phyloP scores from a whole-genome alignment of 1,284 basidiomycete genomes.

The Tilletia walkeri region DNA sequence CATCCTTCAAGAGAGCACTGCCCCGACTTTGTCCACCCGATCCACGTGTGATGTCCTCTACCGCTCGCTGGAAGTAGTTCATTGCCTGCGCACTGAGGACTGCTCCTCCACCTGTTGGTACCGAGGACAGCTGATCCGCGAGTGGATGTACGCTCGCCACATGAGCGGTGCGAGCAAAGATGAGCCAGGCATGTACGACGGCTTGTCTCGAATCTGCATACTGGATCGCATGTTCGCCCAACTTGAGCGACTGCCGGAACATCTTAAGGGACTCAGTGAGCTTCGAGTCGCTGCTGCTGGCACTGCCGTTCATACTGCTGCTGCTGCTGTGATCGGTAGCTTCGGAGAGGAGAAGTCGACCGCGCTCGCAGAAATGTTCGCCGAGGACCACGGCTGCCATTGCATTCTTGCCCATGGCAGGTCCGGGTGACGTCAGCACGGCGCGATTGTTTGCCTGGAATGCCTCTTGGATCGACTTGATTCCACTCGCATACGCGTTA shows the following conservation, averaged over 20 bases:
- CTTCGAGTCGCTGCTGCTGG: conserved; percentile 23
- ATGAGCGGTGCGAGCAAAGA: conserved; percentile 49
- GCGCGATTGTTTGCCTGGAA: conserved; percentile 50
- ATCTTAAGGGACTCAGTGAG: conserved; percentile 29
- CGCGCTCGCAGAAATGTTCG: conserved; percentile 25
- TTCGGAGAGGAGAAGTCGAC: conserved; percentile 10
- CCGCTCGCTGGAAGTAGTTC: conserved; percentile 39
- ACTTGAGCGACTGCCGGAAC: conserved; percentile 48
- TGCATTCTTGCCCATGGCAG: conserved; percentile 30
- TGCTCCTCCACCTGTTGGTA: background rate
- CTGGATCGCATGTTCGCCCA: conserved; percentile 53
- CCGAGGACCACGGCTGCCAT: conserved; percentile 49
- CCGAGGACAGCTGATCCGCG: background rate
- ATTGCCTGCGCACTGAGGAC: conserved; percentile 8
- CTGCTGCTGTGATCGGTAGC: conserved; percentile 16
- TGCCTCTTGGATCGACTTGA: conserved; percentile 42
- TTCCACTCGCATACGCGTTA: conserved; percentile 46
- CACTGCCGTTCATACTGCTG: conserved; percentile 11
- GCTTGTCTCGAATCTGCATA: conserved; percentile 47
- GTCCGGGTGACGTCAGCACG: background rate
- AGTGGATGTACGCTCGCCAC: conserved; percentile 22
- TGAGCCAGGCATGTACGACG: conserved; percentile 44
- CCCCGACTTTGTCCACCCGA: conserved; percentile 21
- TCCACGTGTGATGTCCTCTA: conserved; percentile 40
- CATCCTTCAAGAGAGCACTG: conserved; percentile 29